phyloP scores from a whole-genome alignment of 78 protist genomes.

The Dictyostelium capitatum region DNA sequence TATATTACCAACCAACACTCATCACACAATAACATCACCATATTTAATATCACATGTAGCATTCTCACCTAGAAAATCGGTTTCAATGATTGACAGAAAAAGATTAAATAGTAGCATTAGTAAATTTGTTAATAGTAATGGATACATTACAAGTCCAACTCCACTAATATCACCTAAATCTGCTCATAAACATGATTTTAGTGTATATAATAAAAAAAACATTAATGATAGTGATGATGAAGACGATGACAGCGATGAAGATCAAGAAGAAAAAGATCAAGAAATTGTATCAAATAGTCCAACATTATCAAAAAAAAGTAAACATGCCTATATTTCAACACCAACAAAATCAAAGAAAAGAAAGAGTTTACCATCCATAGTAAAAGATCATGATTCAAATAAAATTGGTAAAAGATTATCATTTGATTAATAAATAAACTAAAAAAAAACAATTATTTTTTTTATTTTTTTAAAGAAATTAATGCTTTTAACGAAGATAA shows the following conservation, averaged over 20 bases:
- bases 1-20: background rate
- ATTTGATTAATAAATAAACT: background rate
- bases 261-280: background rate
- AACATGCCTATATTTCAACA: slow-evolving; percentile 10
- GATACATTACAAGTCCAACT: background rate
- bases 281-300: background rate
- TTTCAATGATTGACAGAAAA: too few species aligned
- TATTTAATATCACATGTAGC: background rate
- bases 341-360: slow-evolving; percentile 37
- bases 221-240: slow-evolving; percentile 1
- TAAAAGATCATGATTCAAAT: slow-evolving; percentile 9
- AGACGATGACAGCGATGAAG: background rate
- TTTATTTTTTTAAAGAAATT: too few species aligned
- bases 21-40: background rate
- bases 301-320: background rate
- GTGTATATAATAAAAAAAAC: background rate
- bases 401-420: background rate
- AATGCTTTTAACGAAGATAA: too few species aligned
- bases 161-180: slow-evolving; percentile 38
- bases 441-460: background rate
- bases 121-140: background rate
- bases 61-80: background rate
- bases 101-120: background rate
- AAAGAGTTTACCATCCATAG: background rate
- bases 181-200: background rate